These are phyloP conservation scores for Linum tenue DNA, from an alignment of 345 rosid genomes.

Conservation along the genomic window DNA sequence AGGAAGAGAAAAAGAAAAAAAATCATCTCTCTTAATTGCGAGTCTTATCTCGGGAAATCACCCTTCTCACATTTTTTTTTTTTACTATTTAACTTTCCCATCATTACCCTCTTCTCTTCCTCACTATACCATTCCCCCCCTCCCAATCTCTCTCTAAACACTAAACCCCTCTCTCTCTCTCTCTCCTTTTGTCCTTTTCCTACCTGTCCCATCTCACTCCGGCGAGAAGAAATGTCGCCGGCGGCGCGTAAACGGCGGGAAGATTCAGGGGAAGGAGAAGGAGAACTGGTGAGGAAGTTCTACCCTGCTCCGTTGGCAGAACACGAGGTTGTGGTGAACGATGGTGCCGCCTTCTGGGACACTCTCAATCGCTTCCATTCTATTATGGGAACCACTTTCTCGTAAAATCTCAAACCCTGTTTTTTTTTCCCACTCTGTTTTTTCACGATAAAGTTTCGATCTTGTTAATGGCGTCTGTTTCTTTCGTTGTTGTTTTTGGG, in stretches of 20 bases:
- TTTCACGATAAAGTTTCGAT: not conserved
- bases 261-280: constrained; percentile 10
- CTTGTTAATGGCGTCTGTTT: not conserved
- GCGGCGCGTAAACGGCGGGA: constrained; percentile 19
- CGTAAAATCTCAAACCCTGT: constrained; percentile 30
- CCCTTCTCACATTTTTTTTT: not conserved
- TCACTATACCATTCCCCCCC: not conserved
- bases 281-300: constrained; percentile 18
- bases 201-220: constrained; percentile 7
- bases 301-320: constrained; percentile 61
- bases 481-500: not conserved
- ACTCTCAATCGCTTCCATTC: constrained; percentile 83
- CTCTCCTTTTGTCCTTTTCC: not conserved
- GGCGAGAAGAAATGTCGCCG: constrained; percentile 34
- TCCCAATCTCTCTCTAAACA: too few species aligned
- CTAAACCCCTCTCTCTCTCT: not conserved
- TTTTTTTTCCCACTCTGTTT: not conserved
- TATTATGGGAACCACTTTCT: constrained; percentile 66
- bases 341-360: constrained; percentile 63
- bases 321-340: constrained; percentile 46
- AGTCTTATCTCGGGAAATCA: constrained; percentile 31
- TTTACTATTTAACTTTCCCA: not conserved
- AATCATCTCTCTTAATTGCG: constrained; percentile 23
- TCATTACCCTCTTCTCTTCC: not conserved
- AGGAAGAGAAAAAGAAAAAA: not conserved